Evolutionary conservation across 1,284 basidiomycete species (phyloP), one percentile per base, ranked within the genome.

Genomic region (Trametes pubescens): DNA sequence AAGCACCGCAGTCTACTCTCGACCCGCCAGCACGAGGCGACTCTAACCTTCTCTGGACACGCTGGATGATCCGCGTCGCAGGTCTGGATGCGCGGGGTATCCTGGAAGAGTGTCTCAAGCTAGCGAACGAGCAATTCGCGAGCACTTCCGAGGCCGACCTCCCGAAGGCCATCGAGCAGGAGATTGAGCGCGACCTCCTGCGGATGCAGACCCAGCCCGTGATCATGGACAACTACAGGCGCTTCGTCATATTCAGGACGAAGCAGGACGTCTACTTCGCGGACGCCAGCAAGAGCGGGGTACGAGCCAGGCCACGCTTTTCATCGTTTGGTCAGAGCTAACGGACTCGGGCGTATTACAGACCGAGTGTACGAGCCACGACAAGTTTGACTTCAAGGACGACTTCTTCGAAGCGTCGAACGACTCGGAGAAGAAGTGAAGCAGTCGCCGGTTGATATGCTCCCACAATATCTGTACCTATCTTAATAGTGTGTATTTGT

Each of bases 241-340:
- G 90, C 38, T 91, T 83, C 73, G 84, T 89, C 13, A 79, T 89
- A 1, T 74, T 91, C 56, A 79, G 74, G 65, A 79, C 79, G 22
- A 69, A 65, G 24, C 72, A 71, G 26, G 81, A 82, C 48, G 57
- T 55, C 9, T 56, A 57, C 34, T 69, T 76, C 52, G 61, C 72
- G 21, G 66, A 69, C 43, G 73, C 75, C 48, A 48, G 47, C 47
- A 71, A 71, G 48, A 64, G 73, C 62, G 78, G 77, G 38, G 82
- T 81, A 65, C 59, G 79, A 74, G 4, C 3, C 26, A n/a, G 43
- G n/a, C n/a, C n/a, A n/a, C n/a, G n/a, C n/a, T 24, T 21, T 1
- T 4, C 16, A 37, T 35, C 26, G 13, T 37, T 21, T 2, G 9
- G 14, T 51, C 34, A 32, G 43, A 51, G 37, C 43, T 62, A 18